Percentiles rank a stretch among this genome's conserved stretches.
These are phyloP conservation scores for Kingdonia uniflora DNA, from an alignment of 164 flowering plant genomes.

Conservation along the genomic window DNA sequence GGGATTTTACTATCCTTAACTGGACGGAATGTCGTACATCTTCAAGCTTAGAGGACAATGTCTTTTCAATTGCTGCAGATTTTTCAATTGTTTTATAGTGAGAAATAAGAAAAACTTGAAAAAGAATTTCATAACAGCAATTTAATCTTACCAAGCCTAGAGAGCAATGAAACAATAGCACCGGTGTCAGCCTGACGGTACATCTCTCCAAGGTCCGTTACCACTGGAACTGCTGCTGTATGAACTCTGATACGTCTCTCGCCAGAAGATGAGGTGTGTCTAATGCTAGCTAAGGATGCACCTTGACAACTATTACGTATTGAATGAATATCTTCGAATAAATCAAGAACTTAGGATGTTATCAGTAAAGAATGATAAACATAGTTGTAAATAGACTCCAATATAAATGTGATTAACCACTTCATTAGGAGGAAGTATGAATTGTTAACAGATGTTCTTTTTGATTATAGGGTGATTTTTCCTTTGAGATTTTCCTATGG, in stretches of 20 bases:
- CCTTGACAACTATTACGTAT: background rate
- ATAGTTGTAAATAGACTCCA: too few species aligned
- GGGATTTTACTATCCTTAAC: slow-evolving; percentile 66
- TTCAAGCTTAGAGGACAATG: slow-evolving; percentile 75
- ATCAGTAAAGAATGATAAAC: too few species aligned
- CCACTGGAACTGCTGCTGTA: slow-evolving; percentile 90
- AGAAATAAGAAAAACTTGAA: slow-evolving; percentile 1
- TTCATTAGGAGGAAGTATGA: too few species aligned
- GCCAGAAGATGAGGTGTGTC: slow-evolving; percentile 97
- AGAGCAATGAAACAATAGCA: slow-evolving; percentile 59
- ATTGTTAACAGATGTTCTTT: too few species aligned
- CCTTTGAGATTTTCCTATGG: too few species aligned
- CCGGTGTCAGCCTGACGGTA: slow-evolving; percentile 90
- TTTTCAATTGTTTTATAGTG: background rate
- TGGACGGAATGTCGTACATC: slow-evolving; percentile 72
- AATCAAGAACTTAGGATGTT: too few species aligned
- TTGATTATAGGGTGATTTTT: too few species aligned
- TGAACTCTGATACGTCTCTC: slow-evolving; percentile 98
- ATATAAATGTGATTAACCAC: too few species aligned
- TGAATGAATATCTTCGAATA: too few species aligned
- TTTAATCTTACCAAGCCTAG: slow-evolving; percentile 60
- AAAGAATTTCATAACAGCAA: slow-evolving; percentile 1
- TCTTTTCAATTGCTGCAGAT: slow-evolving; percentile 84
- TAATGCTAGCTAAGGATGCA: slow-evolving; percentile 42
- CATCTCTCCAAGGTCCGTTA: slow-evolving; percentile 90